Conservation (phyloP, 805 yeast species). For the Wickerhamiella parazyma region DNA sequence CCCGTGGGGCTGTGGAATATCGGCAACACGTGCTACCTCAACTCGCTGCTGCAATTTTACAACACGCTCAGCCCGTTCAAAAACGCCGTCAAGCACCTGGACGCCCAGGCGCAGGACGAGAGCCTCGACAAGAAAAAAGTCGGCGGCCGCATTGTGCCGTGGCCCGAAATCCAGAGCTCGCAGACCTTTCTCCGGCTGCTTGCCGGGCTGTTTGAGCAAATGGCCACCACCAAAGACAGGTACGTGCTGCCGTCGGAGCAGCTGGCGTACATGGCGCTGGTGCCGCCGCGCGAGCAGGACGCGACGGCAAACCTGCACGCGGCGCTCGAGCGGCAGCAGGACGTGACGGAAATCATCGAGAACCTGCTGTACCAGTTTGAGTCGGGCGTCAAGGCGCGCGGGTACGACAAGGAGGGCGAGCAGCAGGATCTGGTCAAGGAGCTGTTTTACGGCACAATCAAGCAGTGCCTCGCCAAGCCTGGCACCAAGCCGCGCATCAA, state of each 20-base stretch:
- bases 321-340: constrained; percentile 56
- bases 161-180: constrained; percentile 66
- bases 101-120: constrained; percentile 22
- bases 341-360: constrained; percentile 93
- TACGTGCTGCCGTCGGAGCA: constrained; percentile 73
- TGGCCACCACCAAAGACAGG: constrained; percentile 48
- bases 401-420: constrained; percentile 55
- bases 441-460: constrained; percentile 73
- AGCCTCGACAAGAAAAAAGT: constrained; percentile 45
- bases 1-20: constrained; percentile 91
- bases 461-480: constrained; percentile 45
- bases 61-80: constrained; percentile 76
- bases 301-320: neutral
- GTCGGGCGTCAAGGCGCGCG: constrained; percentile 62
- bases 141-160: constrained; percentile 76
- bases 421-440: constrained; percentile 70
- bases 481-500: constrained; percentile 35
- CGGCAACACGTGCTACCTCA: constrained; percentile 91
- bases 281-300: constrained; percentile 24
- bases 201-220: constrained; percentile 50
- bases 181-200: constrained; percentile 67
- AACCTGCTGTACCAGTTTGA: constrained; percentile 86
- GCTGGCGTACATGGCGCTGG: constrained; percentile 74
- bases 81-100: constrained; percentile 45
- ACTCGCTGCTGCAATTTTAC: constrained; percentile 80